phyloP scores from a whole-genome alignment of 352 stramenopile genomes.

The Saprolegnia parasitica region DNA sequence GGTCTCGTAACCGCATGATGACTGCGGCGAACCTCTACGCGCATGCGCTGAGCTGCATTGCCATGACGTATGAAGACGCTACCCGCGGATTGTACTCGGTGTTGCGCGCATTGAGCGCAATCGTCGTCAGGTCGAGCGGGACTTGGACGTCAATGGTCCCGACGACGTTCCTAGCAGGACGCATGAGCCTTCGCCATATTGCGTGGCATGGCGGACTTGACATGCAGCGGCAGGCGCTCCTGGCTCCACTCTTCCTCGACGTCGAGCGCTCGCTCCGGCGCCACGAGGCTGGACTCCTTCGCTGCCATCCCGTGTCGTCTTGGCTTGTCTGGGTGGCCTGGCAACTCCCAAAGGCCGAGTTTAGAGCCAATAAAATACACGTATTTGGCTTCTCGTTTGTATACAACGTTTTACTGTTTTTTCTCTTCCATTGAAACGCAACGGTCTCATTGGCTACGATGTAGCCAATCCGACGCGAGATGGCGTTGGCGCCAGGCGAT shows the following conservation, averaged over 20 bases:
- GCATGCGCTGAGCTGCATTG: not conserved
- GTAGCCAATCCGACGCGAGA: not conserved
- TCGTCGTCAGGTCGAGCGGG: constrained; percentile 94
- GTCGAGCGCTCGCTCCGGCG: constrained; percentile 23
- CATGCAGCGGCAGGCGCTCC: constrained; percentile 17
- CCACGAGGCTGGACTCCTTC: constrained; percentile 16
- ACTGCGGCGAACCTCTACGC: constrained; percentile 90
- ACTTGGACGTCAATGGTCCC: constrained; percentile 94
- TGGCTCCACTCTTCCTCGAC: constrained; percentile 21
- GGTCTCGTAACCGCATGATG: constrained; percentile 94
- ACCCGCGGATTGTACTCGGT: constrained; percentile 99
- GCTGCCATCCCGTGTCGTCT: not conserved
- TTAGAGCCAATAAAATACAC: not conserved
- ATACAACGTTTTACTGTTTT: not conserved
- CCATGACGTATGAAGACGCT: too few species aligned
- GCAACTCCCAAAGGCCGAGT: not conserved
- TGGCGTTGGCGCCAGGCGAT: not conserved
- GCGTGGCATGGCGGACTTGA: constrained; percentile 10
- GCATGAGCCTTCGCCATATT: not conserved
- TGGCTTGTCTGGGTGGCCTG: not conserved
- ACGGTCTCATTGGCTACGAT: not conserved
- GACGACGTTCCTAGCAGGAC: constrained; percentile 85
- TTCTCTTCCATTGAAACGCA: constrained; percentile 16
- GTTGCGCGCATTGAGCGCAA: constrained; percentile 96
- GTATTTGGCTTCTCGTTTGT: not conserved